Percentiles rank a stretch among this genome's conserved stretches.
Evolutionary conservation across 1,284 basidiomycete genomes (phyloP).

Genomic region (Amylostereum areolatum): DNA sequence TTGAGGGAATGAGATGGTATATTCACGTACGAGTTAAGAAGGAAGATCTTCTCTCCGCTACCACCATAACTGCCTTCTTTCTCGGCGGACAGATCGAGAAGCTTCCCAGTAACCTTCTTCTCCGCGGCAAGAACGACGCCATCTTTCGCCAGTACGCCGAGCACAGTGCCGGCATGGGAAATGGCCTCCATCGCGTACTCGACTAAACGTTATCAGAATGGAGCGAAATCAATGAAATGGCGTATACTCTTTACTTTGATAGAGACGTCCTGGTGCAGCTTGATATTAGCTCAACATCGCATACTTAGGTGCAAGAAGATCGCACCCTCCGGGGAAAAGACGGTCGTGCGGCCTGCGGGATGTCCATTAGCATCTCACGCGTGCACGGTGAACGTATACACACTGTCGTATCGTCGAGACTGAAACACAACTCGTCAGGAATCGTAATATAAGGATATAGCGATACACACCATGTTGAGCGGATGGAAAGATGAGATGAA

Average conservation of each 20-base stretch:
- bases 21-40: slow-evolving; percentile 75
- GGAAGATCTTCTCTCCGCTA: slow-evolving; percentile 96
- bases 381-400: slow-evolving; percentile 23
- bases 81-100: slow-evolving; percentile 81
- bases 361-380: slow-evolving; percentile 4
- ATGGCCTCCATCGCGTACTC: slow-evolving; percentile 99
- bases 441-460: neutral
- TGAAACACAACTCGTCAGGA: slow-evolving; percentile 21
- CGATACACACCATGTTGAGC: neutral
- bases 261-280: slow-evolving; percentile 63
- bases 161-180: slow-evolving; percentile 92
- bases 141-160: slow-evolving; percentile 92
- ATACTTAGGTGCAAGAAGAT: slow-evolving; percentile 2
- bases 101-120: slow-evolving; percentile 98
- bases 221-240: neutral
- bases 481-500: neutral
- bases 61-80: slow-evolving; percentile 90
- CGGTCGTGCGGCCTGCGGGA: slow-evolving; percentile 78
- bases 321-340: slow-evolving; percentile 93
- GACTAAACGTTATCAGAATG: slow-evolving; percentile 43
- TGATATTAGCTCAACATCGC: too few species aligned
- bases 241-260: slow-evolving; percentile 67
- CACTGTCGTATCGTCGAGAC: slow-evolving; percentile 90
- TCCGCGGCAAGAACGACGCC: slow-evolving; percentile 98
- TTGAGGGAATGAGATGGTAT: slow-evolving; percentile 1